Evolutionary conservation across 495 filamentous ascomycete species (phyloP), one percentile per base, ranked within the genome.

Genomic region (Aspergillus egyptiacus): DNA sequence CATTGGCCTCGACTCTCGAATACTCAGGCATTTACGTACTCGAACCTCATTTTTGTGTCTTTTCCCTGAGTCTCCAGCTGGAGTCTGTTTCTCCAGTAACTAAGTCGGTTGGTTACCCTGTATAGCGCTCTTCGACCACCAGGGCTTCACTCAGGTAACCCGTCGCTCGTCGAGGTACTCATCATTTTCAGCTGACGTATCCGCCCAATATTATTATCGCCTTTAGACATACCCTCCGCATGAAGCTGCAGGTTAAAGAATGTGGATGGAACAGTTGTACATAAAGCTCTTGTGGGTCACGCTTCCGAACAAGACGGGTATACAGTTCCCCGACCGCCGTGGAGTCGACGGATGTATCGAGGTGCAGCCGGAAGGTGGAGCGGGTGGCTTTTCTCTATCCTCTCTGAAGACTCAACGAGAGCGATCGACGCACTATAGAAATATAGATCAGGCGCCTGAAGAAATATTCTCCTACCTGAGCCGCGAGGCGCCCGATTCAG

Each of bases 181-280:
- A 10, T 4, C 28, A 10, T 6, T 11, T 6, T 13, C 10, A 13
- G 28, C n/a, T 6, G 10, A 10, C 9, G 28, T 31, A 6, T 27
- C 9, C 34, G 22, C 5, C 9, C 34, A n/a, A n/a, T 11, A 39
- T 24, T 13, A 2, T 11, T 13, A 31, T 9, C 10, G n/a, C 15
- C 20, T 19, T 32, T n/a, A n/a, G 22, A 6, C 30, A 14, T 15
- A 13, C 5, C 19, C 35, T 22, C 9, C 17, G 4, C 22, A 46
- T 13, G n/a, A 53, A 18, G 15, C 36, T 37, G 23, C 55, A 54
- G 36, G n/a, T 23, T 24, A n/a, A 54, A 35, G 54, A 54, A 56
- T 60, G 53, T 50, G 51, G 48, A 25, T 31, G 8, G 14, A 20
- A 19, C 47, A 18, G 19, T 34, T n/a, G n/a, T n/a, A n/a, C 31